These are phyloP conservation scores for Phytomonas francai DNA, from an alignment of 208 protist species.

Conservation along the genomic window DNA sequence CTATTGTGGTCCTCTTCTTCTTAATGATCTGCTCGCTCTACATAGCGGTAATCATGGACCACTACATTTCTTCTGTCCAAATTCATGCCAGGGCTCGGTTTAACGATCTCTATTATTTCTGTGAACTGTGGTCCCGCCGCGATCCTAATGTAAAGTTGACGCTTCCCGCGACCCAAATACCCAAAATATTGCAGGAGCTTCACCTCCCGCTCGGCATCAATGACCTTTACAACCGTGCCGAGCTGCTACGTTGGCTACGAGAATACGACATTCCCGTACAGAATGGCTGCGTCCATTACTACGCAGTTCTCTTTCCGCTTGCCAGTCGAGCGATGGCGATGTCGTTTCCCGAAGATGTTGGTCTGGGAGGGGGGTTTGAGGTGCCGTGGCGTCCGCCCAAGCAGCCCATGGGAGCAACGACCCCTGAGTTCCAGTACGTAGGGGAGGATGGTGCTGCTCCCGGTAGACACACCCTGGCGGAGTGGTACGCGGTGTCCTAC, in stretches of 20 bases:
- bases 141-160: slow-evolving; percentile 77
- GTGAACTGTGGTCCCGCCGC: slow-evolving; percentile 48
- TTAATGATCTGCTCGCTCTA: slow-evolving; percentile 72
- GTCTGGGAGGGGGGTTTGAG: slow-evolving; percentile 22
- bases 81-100: slow-evolving; percentile 66
- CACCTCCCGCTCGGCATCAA: slow-evolving; percentile 75
- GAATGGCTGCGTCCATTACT: slow-evolving; percentile 73
- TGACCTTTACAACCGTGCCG: slow-evolving; percentile 54
- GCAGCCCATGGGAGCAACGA: neutral
- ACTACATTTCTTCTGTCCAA: slow-evolving; percentile 70
- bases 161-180: slow-evolving; percentile 48
- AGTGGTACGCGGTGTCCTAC: slow-evolving; percentile 79
- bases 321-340: slow-evolving; percentile 79
- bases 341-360: slow-evolving; percentile 48
- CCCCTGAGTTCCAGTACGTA: slow-evolving; percentile 1
- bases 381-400: neutral
- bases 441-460: neutral
- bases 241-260: slow-evolving; percentile 70
- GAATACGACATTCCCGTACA: slow-evolving; percentile 84
- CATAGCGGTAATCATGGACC: slow-evolving; percentile 77
- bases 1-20: slow-evolving; percentile 72
- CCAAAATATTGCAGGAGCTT: slow-evolving; percentile 69
- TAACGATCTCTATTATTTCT: slow-evolving; percentile 72
- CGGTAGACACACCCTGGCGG: slow-evolving; percentile 37
- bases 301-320: slow-evolving; percentile 79